A percentile compares a stretch with the other conserved stretches of the same genome.
These are phyloP conservation scores for Musa schizocarpa DNA, from an alignment of 176 grass and related monocot genomes.

Conservation along the genomic window DNA sequence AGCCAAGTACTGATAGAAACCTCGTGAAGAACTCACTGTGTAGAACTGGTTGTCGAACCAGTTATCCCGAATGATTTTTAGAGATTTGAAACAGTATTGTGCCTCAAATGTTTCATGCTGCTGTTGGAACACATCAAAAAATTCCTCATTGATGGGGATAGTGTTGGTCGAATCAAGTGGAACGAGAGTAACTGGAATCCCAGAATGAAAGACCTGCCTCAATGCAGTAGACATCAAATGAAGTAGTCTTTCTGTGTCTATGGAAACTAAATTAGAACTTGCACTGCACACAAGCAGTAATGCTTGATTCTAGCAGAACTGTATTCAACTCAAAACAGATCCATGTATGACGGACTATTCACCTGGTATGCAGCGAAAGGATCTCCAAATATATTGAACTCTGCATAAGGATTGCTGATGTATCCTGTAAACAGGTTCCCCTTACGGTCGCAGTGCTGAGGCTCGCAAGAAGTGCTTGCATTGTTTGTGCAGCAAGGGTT, in stretches of 20 bases:
- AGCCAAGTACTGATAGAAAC: neutral
- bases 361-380: conserved; percentile 96
- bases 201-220: conserved; percentile 64
- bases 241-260: too few species aligned
- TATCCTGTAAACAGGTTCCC: conserved; percentile 75
- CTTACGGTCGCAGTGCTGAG: conserved; percentile 54
- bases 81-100: conserved; percentile 58
- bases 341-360: neutral
- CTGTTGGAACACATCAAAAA: conserved; percentile 52
- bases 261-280: too few species aligned
- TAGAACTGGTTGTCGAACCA: conserved; percentile 68
- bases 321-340: neutral
- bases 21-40: conserved; percentile 29
- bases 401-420: conserved; percentile 57
- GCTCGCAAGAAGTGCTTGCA: conserved; percentile 34
- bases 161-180: conserved; percentile 95
- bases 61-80: conserved; percentile 71
- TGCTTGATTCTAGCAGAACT: too few species aligned
- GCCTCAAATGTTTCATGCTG: conserved; percentile 62
- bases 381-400: conserved; percentile 86
- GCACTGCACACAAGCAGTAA: too few species aligned
- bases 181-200: conserved; percentile 73
- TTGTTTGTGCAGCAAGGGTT: conserved; percentile 64
- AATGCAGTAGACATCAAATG: neutral
- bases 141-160: conserved; percentile 58